phyloP scores from a whole-genome alignment of 192 early-diverging fungal genomes.

The Lobosporangium transversale region DNA sequence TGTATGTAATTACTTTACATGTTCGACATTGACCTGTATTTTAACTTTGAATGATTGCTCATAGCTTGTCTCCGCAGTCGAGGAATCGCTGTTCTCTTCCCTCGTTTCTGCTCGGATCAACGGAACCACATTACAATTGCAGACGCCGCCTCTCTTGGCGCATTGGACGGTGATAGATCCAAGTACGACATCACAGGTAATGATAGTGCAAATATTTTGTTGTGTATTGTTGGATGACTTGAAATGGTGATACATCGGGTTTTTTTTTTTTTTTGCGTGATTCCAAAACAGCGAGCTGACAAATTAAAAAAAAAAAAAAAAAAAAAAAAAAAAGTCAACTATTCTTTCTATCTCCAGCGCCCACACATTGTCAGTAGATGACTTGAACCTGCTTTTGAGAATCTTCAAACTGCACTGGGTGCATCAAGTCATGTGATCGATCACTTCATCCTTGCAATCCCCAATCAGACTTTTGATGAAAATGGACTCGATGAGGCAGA shows the following conservation, averaged over 20 bases:
- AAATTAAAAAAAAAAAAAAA: too few species aligned
- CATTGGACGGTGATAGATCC: slow-evolving; percentile 56
- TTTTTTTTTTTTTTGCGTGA: too few species aligned
- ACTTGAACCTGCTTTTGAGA: slow-evolving; percentile 11
- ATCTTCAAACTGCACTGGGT: slow-evolving; percentile 5
- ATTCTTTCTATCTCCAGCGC: slow-evolving; percentile 28
- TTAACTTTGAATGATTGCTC: neutral
- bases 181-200: slow-evolving; percentile 52
- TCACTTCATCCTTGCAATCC: slow-evolving; percentile 21
- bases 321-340: neutral
- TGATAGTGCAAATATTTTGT: too few species aligned
- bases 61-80: slow-evolving; percentile 58
- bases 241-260: too few species aligned
- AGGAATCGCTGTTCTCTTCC: slow-evolving; percentile 53
- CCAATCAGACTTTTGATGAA: slow-evolving; percentile 34
- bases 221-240: too few species aligned
- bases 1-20: too few species aligned
- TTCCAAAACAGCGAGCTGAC: too few species aligned
- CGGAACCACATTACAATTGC: slow-evolving; percentile 42
- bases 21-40: too few species aligned
- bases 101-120: slow-evolving; percentile 33
- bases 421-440: slow-evolving; percentile 8
- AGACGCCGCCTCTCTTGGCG: slow-evolving; percentile 32
- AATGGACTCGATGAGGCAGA: slow-evolving; percentile 45
- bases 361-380: slow-evolving; percentile 26